Conservation (phyloP, 495 filamentous ascomycete genomes). For the Parmelia sp. region DNA sequence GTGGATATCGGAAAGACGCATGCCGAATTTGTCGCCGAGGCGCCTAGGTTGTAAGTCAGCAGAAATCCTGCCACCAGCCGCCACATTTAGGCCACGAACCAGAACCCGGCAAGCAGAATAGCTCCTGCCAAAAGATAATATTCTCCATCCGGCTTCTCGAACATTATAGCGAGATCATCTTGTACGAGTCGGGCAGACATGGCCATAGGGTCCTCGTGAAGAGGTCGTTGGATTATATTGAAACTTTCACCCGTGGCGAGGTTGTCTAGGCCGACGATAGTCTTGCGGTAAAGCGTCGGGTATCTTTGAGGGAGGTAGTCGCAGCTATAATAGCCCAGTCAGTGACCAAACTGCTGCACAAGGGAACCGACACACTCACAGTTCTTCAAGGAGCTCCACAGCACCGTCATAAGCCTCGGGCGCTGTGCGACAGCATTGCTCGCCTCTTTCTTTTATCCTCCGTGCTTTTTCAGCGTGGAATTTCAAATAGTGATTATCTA, state of each 20-base stretch:
- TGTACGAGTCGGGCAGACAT: conserved; percentile 68
- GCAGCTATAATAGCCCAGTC: conserved; percentile 31
- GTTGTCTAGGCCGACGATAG: conserved; percentile 62
- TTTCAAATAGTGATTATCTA: conserved; percentile 74
- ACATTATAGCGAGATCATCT: conserved; percentile 84
- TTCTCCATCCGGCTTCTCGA: conserved; percentile 69
- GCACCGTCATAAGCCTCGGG: conserved; percentile 72
- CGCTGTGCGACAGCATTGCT: conserved; percentile 63
- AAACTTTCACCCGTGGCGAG: conserved; percentile 65
- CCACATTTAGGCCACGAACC: conserved; percentile 28
- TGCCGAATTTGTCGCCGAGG: conserved; percentile 75
- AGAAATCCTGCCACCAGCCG: not conserved
- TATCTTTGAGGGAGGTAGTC: conserved; percentile 77
- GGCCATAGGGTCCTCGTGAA: conserved; percentile 77
- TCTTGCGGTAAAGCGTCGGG: conserved; percentile 63
- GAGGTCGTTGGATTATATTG: conserved; percentile 58
- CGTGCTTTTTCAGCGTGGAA: conserved; percentile 69
- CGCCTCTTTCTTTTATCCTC: conserved; percentile 64
- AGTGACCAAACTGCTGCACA: not conserved
- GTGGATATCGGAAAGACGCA: conserved; percentile 79
- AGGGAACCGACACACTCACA: conserved; percentile 36
- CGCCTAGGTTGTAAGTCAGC: conserved; percentile 37
- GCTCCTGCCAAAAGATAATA: conserved; percentile 80
- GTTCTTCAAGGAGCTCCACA: conserved; percentile 71
- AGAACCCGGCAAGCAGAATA: conserved; percentile 79